Evolutionary conservation across 257 asterid species (phyloP).

Genomic region (Vinca minor): DNA sequence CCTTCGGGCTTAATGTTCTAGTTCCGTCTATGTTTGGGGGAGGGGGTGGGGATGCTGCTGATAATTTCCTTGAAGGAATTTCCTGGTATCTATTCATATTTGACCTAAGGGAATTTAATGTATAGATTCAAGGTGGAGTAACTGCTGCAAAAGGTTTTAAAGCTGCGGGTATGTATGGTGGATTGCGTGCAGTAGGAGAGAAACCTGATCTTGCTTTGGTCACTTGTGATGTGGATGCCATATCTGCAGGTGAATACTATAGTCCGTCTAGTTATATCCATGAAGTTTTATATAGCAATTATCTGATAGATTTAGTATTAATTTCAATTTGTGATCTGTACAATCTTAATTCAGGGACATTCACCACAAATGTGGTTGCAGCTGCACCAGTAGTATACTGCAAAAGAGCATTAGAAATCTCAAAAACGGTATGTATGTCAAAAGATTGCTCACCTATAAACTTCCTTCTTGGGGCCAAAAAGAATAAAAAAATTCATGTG

Average conservation of each 20-base stretch:
- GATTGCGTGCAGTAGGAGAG: constrained; percentile 91
- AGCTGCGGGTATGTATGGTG: constrained; percentile 95
- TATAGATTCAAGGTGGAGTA: constrained; percentile 89
- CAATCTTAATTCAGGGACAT: constrained; percentile 49
- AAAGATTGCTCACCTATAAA: neutral
- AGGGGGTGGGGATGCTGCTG: neutral
- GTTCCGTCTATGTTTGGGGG: too few relatives aligned
- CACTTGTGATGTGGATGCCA: constrained; percentile 81
- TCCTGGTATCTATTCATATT: neutral
- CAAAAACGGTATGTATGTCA: constrained; percentile 52
- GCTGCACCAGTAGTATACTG: constrained; percentile 96
- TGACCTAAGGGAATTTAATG: constrained; percentile 19
- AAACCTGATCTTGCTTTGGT: constrained; percentile 96
- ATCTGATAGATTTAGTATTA: neutral
- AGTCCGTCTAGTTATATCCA: constrained; percentile 39
- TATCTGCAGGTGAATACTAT: constrained; percentile 66
- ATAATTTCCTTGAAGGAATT: neutral
- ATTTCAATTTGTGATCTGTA: neutral
- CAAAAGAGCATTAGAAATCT: constrained; percentile 57
- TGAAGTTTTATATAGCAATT: neutral
- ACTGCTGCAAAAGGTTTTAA: constrained; percentile 92
- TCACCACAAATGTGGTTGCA: constrained; percentile 85
- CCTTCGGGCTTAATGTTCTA: too few relatives aligned
- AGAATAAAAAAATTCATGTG: neutral
- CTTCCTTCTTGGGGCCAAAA: neutral